Percentiles rank a stretch among this genome's conserved stretches.
phyloP scores from a whole-genome alignment of 306 rosid species.

The Cucurbita ficifolia region DNA sequence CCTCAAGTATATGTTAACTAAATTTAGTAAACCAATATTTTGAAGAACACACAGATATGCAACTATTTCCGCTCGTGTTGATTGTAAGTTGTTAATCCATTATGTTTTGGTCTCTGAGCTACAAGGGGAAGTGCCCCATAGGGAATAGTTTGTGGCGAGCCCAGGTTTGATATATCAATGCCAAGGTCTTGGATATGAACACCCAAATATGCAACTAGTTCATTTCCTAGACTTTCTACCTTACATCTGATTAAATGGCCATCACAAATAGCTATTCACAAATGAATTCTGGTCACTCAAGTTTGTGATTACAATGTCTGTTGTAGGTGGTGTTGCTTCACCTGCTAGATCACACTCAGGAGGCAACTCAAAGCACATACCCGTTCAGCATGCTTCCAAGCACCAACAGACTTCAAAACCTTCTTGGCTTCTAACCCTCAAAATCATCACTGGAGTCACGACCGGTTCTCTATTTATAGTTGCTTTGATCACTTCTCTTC shows the following conservation, averaged over 20 bases:
- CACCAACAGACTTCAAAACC: constrained; percentile 55
- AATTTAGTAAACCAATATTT: not conserved
- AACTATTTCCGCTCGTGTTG: not conserved
- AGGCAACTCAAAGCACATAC: constrained; percentile 17
- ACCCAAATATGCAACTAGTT: not conserved
- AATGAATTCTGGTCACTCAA: not conserved
- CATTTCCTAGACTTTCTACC: not conserved
- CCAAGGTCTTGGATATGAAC: not conserved
- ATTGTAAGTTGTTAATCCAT: not conserved
- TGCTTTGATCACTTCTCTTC: constrained; percentile 48
- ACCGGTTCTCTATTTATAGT: constrained; percentile 54
- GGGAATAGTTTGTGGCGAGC: not conserved
- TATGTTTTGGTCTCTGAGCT: not conserved
- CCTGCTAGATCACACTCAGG: constrained; percentile 46
- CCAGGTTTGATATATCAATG: not conserved
- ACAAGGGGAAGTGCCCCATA: not conserved
- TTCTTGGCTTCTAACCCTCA: constrained; percentile 73
- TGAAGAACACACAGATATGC: not conserved
- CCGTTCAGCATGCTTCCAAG: constrained; percentile 22
- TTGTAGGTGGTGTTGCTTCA: constrained; percentile 42
- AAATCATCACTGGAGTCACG: constrained; percentile 65
- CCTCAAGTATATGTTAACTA: not conserved
- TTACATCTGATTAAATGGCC: not conserved
- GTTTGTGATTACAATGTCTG: not conserved
- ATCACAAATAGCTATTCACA: not conserved